Evolutionary conservation across 768 basidiomycete species (phyloP), one percentile per base, ranked within the genome.

Genomic region (Boletus subparvulus): DNA sequence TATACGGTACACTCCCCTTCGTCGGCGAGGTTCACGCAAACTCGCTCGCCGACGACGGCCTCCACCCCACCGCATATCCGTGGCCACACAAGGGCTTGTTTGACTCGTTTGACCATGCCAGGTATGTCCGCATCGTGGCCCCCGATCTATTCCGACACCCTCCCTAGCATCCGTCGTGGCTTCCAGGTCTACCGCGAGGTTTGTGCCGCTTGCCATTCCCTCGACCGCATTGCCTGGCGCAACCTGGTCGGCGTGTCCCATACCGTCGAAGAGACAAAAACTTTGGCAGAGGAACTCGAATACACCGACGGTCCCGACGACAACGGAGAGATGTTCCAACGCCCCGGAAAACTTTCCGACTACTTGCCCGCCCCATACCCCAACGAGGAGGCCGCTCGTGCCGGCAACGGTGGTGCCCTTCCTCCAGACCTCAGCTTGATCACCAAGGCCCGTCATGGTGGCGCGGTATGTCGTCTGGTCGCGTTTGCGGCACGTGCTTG

Each of bases 211-310:
- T 99, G 97, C 75, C 97, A 99, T 75, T 99, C 97, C 35, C 86
- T 99, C 54, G 93, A 99, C 79, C 94, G 97, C 66, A 95, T 99
- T 70, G 97, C 97, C 56, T 99, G 97, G 97, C 92, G 97, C 72
- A 99, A 98, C 79, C 80, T 99, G 56, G 97, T 99, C 62, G 97
- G 94, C 69, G 94, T 98, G 53, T 97, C 94, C 30, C 97, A 99
- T 78, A 92, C 90, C 64, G 96, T 80, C 42, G 90, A 94, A 61
- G 95, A 99, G 77, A 80, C 80, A 52, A 90, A 91, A 73, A 78
- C 80, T 3, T 84, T 98, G 88, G 97, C 97, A 11, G 97, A 97
- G 77, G 96, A 98, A 68, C 80, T 94, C 55, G 97, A 99, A 75
- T 99, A 98, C 75, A 82, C 85, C 68, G 97, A 99, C 69, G 97